A percentile compares a stretch with the other conserved stretches of the same genome.
Conservation (phyloP, 805 yeast species). For the Kodamaea leandrae region DNA sequence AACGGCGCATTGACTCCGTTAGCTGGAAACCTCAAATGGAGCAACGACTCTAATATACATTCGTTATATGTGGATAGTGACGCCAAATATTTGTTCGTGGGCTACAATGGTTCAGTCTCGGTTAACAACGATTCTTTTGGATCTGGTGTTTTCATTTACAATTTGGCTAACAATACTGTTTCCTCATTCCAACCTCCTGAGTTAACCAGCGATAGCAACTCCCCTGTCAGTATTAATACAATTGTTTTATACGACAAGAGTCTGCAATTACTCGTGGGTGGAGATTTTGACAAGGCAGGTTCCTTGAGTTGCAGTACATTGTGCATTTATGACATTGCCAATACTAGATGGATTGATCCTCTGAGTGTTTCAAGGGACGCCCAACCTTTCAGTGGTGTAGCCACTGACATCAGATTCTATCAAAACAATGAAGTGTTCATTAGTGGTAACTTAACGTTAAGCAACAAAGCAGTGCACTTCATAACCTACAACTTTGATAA, state of each 20-base stretch:
- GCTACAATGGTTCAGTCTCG: constrained; percentile 39
- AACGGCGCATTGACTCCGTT: constrained; percentile 18
- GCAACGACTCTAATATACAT: constrained; percentile 22
- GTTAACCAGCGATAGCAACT: constrained; percentile 41
- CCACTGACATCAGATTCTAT: constrained; percentile 52
- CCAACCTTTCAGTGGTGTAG: constrained; percentile 43
- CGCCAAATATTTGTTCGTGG: constrained; percentile 40
- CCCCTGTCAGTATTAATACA: constrained; percentile 36
- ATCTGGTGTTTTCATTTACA: constrained; percentile 54
- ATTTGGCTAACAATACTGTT: constrained; percentile 41
- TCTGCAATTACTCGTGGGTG: constrained; percentile 62
- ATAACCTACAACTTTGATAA: constrained; percentile 53
- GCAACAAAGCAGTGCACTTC: constrained; percentile 39
- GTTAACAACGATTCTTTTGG: constrained; percentile 17
- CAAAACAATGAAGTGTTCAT: constrained; percentile 37
- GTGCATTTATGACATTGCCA: constrained; percentile 60
- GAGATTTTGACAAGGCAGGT: constrained; percentile 62
- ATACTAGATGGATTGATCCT: constrained; percentile 54
- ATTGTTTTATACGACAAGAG: constrained; percentile 33
- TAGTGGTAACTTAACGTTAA: constrained; percentile 52
- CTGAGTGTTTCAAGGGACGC: constrained; percentile 18
- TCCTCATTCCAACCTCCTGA: constrained; percentile 49
- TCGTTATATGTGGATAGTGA: constrained; percentile 36
- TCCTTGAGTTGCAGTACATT: constrained; percentile 56
- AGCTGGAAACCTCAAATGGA: constrained; percentile 26